Evolutionary conservation across 2,329 filamentous ascomycete species (phyloP).

Genomic region (Thermomyces lanuginosus): DNA sequence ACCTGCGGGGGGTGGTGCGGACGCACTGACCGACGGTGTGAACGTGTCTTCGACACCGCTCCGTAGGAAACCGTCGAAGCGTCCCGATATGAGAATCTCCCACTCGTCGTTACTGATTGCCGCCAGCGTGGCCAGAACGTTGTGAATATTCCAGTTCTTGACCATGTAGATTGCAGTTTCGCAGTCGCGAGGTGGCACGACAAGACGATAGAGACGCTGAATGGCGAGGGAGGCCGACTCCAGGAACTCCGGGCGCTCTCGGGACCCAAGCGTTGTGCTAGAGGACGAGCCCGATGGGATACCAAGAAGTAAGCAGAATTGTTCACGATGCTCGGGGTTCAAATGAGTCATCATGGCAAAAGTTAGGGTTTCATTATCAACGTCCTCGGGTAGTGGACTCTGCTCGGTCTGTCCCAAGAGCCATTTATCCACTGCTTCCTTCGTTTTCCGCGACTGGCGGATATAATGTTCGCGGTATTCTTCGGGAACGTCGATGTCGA

Average conservation of each 20-base stretch:
- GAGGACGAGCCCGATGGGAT: conserved; percentile 40
- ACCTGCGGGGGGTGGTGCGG: conserved; percentile 14
- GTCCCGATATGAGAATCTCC: conserved; percentile 85
- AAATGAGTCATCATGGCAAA: conserved; percentile 89
- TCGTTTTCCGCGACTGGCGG: conserved; percentile 80
- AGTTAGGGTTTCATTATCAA: conserved; percentile 83
- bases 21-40: conserved; percentile 9
- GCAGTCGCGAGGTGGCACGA: conserved; percentile 59
- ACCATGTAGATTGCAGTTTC: conserved; percentile 76
- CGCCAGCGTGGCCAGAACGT: conserved; percentile 70
- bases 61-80: conserved; percentile 91
- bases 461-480: conserved; percentile 88
- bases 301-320: conserved; percentile 66
- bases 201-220: conserved; percentile 68
- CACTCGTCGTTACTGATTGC: conserved; percentile 87
- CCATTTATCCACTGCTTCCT: conserved; percentile 82
- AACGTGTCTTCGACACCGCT: conserved; percentile 58
- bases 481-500: conserved; percentile 87
- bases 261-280: conserved; percentile 44
- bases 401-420: conserved; percentile 62
- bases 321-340: conserved; percentile 54
- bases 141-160: conserved; percentile 65
- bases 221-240: conserved; percentile 60
- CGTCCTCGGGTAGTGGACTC: conserved; percentile 67
- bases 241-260: conserved; percentile 55